These are phyloP conservation scores for Madurella fahalii DNA, from an alignment of 2,329 filamentous ascomycete species.

Conservation along the genomic window DNA sequence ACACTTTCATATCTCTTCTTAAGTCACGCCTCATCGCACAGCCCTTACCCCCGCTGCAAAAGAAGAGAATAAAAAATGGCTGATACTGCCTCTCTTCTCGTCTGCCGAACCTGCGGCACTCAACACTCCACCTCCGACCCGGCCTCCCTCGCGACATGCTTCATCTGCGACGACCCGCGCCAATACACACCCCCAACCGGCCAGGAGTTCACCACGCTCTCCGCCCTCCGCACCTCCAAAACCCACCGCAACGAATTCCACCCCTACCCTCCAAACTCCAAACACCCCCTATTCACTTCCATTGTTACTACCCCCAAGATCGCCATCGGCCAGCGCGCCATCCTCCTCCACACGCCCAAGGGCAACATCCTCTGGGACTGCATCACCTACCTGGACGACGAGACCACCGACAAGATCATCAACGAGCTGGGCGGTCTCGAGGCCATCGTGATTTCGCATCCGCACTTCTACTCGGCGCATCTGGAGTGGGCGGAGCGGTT, in stretches of 20 bases:
- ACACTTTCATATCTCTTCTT: too few relatives aligned
- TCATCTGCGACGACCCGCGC: slow-evolving; percentile 69
- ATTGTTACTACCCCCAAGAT: slow-evolving; percentile 54
- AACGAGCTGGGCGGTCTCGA: slow-evolving; percentile 59
- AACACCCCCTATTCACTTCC: slow-evolving; percentile 41
- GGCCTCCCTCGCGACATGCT: slow-evolving; percentile 50
- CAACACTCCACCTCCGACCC: slow-evolving; percentile 57
- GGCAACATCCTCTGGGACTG: slow-evolving; percentile 82
- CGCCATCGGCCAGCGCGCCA: slow-evolving; percentile 70
- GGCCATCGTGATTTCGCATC: slow-evolving; percentile 74
- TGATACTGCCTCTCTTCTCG: slow-evolving; percentile 31
- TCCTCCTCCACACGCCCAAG: slow-evolving; percentile 59
- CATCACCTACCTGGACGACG: slow-evolving; percentile 63
- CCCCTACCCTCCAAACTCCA: slow-evolving; percentile 32
- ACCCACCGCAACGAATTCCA: slow-evolving; percentile 53
- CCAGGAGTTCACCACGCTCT: slow-evolving; percentile 63
- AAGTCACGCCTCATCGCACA: background rate
- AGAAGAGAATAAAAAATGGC: background rate
- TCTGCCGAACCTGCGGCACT: slow-evolving; percentile 67
- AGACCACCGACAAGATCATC: slow-evolving; percentile 60
- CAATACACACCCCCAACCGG: slow-evolving; percentile 63
- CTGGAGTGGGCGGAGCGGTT: slow-evolving; percentile 69
- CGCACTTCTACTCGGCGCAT: slow-evolving; percentile 78
- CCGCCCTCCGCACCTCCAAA: slow-evolving; percentile 33
- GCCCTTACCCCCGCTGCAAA: too few relatives aligned